These are phyloP conservation scores for Clavispora asparagi DNA, from an alignment of 805 yeast species.

Conservation along the genomic window DNA sequence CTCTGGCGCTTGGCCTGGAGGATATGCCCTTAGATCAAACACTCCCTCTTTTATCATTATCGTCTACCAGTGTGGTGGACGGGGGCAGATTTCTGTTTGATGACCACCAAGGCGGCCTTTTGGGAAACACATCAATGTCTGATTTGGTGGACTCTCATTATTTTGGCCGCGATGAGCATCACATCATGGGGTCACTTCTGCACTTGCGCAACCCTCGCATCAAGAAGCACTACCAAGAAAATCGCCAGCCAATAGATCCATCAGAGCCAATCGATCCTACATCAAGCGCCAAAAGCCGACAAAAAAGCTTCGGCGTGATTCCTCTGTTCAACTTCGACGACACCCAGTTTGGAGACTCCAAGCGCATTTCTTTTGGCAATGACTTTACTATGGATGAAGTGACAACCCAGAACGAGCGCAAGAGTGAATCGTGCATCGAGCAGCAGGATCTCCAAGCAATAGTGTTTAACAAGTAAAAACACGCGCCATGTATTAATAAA, in stretches of 20 bases:
- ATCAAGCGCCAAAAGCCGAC: neutral
- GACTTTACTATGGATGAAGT: constrained; percentile 6
- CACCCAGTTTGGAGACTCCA: neutral
- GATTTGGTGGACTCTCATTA: constrained; percentile 11
- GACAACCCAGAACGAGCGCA: neutral
- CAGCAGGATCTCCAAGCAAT: neutral
- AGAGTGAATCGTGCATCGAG: neutral
- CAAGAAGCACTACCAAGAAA: constrained; percentile 12
- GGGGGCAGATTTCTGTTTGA: constrained; percentile 4
- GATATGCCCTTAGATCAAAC: constrained; percentile 10
- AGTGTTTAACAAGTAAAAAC: neutral
- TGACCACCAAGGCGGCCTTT: neutral
- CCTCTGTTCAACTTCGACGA: neutral
- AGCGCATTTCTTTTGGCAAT: constrained; percentile 6
- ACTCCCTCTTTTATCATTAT: constrained; percentile 11
- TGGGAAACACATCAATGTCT: constrained; percentile 6
- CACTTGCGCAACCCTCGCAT: constrained; percentile 13
- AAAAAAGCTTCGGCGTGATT: constrained; percentile 14
- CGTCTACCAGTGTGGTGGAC: constrained; percentile 8
- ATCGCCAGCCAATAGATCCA: neutral
- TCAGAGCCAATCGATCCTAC: neutral
- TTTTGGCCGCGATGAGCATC: constrained; percentile 7
- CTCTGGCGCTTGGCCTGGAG: neutral
- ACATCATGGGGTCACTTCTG: constrained; percentile 4
- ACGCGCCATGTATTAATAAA: neutral